Evolutionary conservation across 768 basidiomycete species (phyloP).

Genomic region (Neoboletus magnificus): DNA sequence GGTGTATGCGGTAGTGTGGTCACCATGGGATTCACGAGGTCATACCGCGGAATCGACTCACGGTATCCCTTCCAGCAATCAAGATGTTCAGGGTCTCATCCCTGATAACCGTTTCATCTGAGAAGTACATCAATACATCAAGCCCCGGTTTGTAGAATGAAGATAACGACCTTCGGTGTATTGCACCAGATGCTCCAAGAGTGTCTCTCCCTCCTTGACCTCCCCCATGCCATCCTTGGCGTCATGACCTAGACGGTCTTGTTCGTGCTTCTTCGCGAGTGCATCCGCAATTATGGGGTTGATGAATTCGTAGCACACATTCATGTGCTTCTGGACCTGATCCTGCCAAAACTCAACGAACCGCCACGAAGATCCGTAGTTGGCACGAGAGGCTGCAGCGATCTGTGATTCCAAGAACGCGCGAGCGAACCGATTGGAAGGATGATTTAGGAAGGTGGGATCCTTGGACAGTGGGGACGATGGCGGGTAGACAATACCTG

Average conservation of each 20-base stretch:
- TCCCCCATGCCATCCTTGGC: constrained; percentile 20
- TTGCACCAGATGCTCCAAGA: no score
- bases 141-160: neutral
- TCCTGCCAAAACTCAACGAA: no score
- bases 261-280: constrained; percentile 33
- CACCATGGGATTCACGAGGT: neutral
- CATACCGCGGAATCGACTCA: constrained; percentile 7
- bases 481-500: constrained; percentile 31
- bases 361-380: constrained; percentile 41
- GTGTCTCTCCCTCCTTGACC: constrained; percentile 39
- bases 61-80: constrained; percentile 45
- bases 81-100: constrained; percentile 30
- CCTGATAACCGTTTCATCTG: constrained; percentile 22
- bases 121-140: neutral
- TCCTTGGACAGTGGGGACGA: constrained; percentile 22
- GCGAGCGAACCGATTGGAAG: constrained; percentile 35
- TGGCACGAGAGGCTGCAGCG: constrained; percentile 29
- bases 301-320: constrained; percentile 44
- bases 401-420: constrained; percentile 41
- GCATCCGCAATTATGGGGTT: constrained; percentile 46
- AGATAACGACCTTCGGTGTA: no score
- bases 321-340: constrained; percentile 35
- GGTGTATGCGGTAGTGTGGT: neutral
- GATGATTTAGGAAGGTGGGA: no score
- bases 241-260: constrained; percentile 6